Conservation (phyloP, 2,329 filamentous ascomycete genomes). For the Ceratocystis destructans region DNA sequence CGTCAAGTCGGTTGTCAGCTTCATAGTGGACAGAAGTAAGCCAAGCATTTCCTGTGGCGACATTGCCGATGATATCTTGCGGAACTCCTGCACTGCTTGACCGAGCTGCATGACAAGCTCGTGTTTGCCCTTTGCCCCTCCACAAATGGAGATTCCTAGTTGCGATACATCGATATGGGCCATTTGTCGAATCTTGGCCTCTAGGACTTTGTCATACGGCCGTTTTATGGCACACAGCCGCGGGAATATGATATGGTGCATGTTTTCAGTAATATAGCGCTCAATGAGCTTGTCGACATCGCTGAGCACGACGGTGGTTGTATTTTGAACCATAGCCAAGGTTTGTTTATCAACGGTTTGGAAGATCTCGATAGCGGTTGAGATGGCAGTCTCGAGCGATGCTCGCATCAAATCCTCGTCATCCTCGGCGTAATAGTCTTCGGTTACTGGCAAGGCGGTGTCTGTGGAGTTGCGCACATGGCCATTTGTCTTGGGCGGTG, state of each 20-base stretch:
- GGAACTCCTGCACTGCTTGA: constrained; percentile 75
- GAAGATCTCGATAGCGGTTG: constrained; percentile 86
- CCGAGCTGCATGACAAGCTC: constrained; percentile 65
- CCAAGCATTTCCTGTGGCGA: constrained; percentile 85
- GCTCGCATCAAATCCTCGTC: constrained; percentile 84
- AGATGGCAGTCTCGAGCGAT: constrained; percentile 82
- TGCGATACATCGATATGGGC: constrained; percentile 87
- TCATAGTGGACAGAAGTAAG: constrained; percentile 64
- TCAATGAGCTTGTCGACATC: constrained; percentile 90
- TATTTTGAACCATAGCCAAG: constrained; percentile 76
- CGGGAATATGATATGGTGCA: constrained; percentile 81
- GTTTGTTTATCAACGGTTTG: constrained; percentile 94
- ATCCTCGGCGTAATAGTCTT: constrained; percentile 65
- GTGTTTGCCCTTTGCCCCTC: constrained; percentile 63
- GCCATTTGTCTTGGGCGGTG: neutral
- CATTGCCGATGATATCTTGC: constrained; percentile 62
- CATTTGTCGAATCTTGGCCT: constrained; percentile 85
- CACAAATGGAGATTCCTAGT: constrained; percentile 75
- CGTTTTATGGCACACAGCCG: constrained; percentile 64
- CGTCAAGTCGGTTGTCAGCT: constrained; percentile 56
- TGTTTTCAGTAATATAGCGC: constrained; percentile 82
- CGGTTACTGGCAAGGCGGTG: constrained; percentile 36
- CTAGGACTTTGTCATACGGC: constrained; percentile 73
- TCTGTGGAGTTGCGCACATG: constrained; percentile 9
- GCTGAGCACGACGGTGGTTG: constrained; percentile 83